Base-by-base conservation (phyloP, 768 basidiomycete genomes). In the Psilocybe sp. region DNA sequence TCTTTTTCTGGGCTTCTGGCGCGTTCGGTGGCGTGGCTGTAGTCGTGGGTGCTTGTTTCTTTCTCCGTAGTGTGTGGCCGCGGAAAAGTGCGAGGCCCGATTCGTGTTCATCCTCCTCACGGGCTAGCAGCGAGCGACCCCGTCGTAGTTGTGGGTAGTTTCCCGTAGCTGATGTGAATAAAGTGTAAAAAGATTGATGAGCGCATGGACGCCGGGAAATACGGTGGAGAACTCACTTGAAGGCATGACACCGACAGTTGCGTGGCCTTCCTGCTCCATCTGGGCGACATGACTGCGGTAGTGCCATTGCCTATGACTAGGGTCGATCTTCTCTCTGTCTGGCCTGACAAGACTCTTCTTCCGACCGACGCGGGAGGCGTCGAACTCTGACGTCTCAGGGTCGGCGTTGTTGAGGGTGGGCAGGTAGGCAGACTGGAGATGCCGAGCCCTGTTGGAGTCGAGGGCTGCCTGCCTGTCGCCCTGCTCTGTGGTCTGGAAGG, bases 271-370 rank as follows among this genome's bases (percentile, higher is more conserved):
- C 49, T 85, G 75, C 67, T 85, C 82, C 62, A 89, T 71, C 64
- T 85, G 82, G 18, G 87, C 87, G 15, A 91, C 91, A 69, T 90
- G 93, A 50, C 78, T 83, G 47, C 91, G 84, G 70, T 98, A 98
- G 69, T 98, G 89, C 86, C 87, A 98, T 60, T 94, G 85, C 44
- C 93, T 81, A 74, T 98, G 93, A 37, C 84, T 84, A 9, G 94
- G 93, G 61, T 98, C 94, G 58, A 98, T 91, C 76, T 95, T 92
- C 74, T 97, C 95, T 50, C 96, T 76, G 68, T 99, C 96, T 4
- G 96, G 96, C 49, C 79, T 75, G 46, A 98, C 90, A 14, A 99
- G 78, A 64, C 87, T 90, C 77, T 94, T 95, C 78, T 97, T 98
- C 64, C 97, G 73, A 50, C 75, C 70, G 6, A 91, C 79, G 50